Conservation (phyloP, 2,329 filamentous ascomycete genomes). For the Zasmidium cellare region DNA sequence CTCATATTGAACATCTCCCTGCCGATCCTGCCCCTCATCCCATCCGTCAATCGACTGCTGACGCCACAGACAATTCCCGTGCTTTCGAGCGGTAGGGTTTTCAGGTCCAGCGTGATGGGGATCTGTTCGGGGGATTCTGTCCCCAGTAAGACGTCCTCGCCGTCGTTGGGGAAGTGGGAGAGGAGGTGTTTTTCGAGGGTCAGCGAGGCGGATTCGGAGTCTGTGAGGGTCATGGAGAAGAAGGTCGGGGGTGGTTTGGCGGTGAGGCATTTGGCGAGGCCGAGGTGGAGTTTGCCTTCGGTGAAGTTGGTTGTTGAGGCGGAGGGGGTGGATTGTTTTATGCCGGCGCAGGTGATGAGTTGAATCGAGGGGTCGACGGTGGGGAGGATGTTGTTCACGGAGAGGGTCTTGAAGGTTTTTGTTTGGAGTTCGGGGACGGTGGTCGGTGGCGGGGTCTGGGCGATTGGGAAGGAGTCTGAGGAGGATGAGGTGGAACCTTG, state of each 20-base stretch:
- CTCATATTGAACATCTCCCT: conserved; percentile 69
- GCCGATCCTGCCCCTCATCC: conserved; percentile 53
- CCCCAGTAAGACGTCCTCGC: conserved; percentile 70
- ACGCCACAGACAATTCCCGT: conserved; percentile 96
- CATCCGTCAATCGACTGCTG: conserved; percentile 76
- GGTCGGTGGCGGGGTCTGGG: conserved; percentile 74
- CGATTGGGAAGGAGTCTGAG: conserved; percentile 38
- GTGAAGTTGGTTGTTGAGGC: conserved; percentile 35
- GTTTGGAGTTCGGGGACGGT: conserved; percentile 76
- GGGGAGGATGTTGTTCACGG: conserved; percentile 72
- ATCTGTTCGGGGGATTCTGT: conserved; percentile 68
- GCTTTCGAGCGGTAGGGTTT: conserved; percentile 77
- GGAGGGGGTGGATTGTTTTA: conserved; percentile 42
- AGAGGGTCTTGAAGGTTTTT: conserved; percentile 82
- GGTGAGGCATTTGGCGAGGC: conserved; percentile 51
- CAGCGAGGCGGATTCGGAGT: conserved; percentile 72
- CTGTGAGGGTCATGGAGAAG: conserved; percentile 71
- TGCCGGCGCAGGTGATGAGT: conserved; percentile 80
- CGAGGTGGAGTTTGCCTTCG: conserved; percentile 45
- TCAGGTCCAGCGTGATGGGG: conserved; percentile 85
- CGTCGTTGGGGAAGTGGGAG: conserved; percentile 48
- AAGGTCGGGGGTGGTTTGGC: conserved; percentile 60
- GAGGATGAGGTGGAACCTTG: conserved; percentile 47
- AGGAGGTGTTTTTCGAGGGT: conserved; percentile 70
- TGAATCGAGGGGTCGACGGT: conserved; percentile 67